Base-by-base conservation (phyloP, 1,139 yeast genomes). In the Suhomyces maxii region DNA sequence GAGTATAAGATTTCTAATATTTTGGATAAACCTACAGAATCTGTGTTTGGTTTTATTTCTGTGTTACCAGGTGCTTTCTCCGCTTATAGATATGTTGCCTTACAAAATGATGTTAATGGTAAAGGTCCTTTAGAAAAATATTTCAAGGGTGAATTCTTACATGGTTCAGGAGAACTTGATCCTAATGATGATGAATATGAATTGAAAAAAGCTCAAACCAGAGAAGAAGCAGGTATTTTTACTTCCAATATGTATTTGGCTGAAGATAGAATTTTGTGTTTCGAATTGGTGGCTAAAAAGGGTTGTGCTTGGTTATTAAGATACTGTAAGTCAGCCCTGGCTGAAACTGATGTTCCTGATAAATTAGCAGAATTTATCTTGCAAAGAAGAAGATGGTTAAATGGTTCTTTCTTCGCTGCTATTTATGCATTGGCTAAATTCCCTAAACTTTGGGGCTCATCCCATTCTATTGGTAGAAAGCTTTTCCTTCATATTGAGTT, bases 271-370 rank as follows among this genome's bases (percentile, higher is more conserved):
- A 75, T 75, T 49, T 63, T 75, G 45, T 75, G 80, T 68, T 75
- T 67, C 57, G 80, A 75, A 53, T 64, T 75, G 52, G 79, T 75
- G 25, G 79, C 80, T 9, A 75, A 75, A 53, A 59, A 58, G 42
- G 72, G 72, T 3, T 71, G 77, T 53, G 62, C 69, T 34, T 74
- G 79, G 79, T 61, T 75, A 41, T 72, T 75, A 51, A 61, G 79
- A 37, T 75, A 75, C 55, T 73, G 78, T 58, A 72, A 71, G 47
- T 62, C 71, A 47, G 80, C 80, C 6, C 60, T 69, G 51, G 80
- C 79, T 6, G 79, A 74, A 56, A 75, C 80, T 8, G 80, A 75
- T 67, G 80, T 75, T 6, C 80, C 80, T 9, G 79, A 75, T 49
- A 62, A 62, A 13, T 58, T 75, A 38, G 77, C 79, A 2, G 79